A percentile compares a stretch with the other conserved stretches of the same genome.
These are phyloP conservation scores for Coemansia sp. DNA, from an alignment of 192 early-diverging fungal genomes.

Conservation along the genomic window DNA sequence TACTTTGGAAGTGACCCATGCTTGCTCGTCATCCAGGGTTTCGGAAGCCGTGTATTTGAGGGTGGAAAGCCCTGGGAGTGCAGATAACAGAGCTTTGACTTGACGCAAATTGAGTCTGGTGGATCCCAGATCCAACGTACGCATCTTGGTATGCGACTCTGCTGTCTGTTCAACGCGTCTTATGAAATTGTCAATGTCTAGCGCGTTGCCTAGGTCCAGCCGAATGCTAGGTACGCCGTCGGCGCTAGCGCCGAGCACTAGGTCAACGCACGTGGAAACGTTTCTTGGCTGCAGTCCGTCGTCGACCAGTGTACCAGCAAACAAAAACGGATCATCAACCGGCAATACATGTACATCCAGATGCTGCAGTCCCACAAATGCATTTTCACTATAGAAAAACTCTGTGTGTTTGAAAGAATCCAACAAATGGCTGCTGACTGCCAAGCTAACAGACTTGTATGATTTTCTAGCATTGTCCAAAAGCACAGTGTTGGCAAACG, in stretches of 20 bases:
- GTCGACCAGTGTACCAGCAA: neutral
- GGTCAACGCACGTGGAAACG: neutral
- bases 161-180: neutral
- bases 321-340: neutral
- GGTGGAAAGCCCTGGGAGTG: neutral
- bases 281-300: neutral
- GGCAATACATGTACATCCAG: neutral
- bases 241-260: neutral
- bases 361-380: neutral
- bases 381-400: neutral
- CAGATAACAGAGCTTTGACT: neutral
- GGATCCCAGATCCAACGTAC: neutral
- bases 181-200: neutral
- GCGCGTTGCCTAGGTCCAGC: neutral
- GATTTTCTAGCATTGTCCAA: neutral
- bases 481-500: conserved; percentile 13
- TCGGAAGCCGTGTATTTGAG: neutral
- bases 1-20: neutral
- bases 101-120: neutral
- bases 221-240: neutral
- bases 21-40: neutral
- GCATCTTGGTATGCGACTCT: neutral
- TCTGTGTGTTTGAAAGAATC: neutral
- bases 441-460: conserved; percentile 3
- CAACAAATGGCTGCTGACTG: conserved; percentile 7